A percentile compares a stretch with the other conserved stretches of the same genome.
Conservation (phyloP, 2,329 filamentous ascomycete genomes). For the Diaporthe sp. region DNA sequence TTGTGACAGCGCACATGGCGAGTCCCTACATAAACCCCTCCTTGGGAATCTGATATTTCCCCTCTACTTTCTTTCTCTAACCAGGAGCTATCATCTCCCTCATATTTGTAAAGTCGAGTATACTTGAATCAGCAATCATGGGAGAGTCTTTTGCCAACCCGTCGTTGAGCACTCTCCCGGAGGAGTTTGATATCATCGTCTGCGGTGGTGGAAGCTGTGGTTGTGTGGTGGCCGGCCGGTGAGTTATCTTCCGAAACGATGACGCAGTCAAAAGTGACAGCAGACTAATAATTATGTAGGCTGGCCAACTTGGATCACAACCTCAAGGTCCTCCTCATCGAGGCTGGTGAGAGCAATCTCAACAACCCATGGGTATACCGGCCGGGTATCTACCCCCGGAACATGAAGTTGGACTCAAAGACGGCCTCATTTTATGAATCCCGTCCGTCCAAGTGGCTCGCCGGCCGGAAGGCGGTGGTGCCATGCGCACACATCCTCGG, state of each 20-base stretch:
- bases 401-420: conserved; percentile 85
- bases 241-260: conserved; percentile 36
- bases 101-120: background rate
- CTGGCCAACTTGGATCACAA: conserved; percentile 83
- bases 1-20: background rate
- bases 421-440: conserved; percentile 87
- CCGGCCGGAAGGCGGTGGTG: conserved; percentile 79
- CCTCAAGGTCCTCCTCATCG: conserved; percentile 77
- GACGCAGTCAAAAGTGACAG: background rate
- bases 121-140: conserved; percentile 32
- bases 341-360: conserved; percentile 79
- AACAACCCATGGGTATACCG: conserved; percentile 86
- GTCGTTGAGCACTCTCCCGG: conserved; percentile 63
- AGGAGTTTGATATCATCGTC: conserved; percentile 86
- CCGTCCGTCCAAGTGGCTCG: conserved; percentile 78
- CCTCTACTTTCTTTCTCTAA: background rate
- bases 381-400: conserved; percentile 81
- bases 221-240: conserved; percentile 71
- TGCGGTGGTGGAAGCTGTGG: conserved; percentile 80
- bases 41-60: background rate
- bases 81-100: background rate
- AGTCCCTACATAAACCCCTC: conserved; percentile 32
- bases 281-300: conserved; percentile 57
- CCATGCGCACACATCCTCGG: conserved; percentile 80
- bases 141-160: conserved; percentile 36